Conservation (phyloP, 139 green algal species). For the Chlorella ohadii region DNA sequence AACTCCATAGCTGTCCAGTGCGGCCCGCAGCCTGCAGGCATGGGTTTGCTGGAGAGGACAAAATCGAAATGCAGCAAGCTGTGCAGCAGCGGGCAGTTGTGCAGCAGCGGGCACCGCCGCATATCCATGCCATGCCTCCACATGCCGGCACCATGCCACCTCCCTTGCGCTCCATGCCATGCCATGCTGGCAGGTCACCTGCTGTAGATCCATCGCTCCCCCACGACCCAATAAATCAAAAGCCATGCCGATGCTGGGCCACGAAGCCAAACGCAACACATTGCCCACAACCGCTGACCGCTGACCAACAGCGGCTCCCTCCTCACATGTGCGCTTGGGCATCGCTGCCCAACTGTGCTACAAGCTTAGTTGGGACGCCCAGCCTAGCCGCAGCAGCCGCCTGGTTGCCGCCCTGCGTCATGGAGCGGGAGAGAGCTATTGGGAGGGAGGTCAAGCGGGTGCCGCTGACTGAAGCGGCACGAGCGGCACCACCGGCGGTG, state of each 20-base stretch:
- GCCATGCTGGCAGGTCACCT: too few species aligned
- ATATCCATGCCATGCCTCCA: too few species aligned
- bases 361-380: neutral
- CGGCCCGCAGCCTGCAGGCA: neutral
- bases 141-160: too few species aligned
- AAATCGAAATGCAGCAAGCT: too few species aligned
- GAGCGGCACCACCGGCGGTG: neutral
- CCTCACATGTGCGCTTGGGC: constrained; percentile 19
- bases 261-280: too few species aligned
- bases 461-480: neutral
- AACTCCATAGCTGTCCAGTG: constrained; percentile 1
- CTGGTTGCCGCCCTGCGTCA: constrained; percentile 27
- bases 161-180: too few species aligned
- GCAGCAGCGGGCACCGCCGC: too few species aligned
- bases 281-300: neutral
- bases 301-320: neutral
- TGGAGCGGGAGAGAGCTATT: too few species aligned
- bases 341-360: constrained; percentile 12
- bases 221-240: too few species aligned
- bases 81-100: too few species aligned
- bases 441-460: neutral
- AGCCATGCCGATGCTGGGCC: neutral
- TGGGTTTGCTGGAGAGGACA: too few species aligned
- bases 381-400: constrained; percentile 5
- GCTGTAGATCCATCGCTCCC: too few species aligned